Percentiles rank a stretch among this genome's conserved stretches.
These are phyloP conservation scores for Erythrophleum ivorense DNA, from an alignment of 331 rosid species.

Conservation along the genomic window DNA sequence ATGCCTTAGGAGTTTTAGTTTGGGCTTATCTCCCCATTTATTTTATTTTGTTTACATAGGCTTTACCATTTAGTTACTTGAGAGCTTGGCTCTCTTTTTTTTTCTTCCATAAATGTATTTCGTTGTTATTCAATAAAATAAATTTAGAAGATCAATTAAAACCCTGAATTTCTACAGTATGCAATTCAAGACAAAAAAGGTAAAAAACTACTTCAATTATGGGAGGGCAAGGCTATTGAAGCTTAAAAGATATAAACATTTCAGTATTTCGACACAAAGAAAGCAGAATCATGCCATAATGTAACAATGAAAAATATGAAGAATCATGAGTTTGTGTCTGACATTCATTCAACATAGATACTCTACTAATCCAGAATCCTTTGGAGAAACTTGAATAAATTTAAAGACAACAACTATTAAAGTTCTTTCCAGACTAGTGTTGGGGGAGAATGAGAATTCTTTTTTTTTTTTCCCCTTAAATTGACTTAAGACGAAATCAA, in stretches of 20 bases:
- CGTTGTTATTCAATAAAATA: too few species aligned
- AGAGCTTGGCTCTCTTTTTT: too few species aligned
- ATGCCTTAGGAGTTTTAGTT: too few species aligned
- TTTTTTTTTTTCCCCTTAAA: not conserved
- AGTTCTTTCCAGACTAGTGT: not conserved
- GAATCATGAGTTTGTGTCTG: conserved; percentile 2
- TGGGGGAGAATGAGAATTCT: not conserved
- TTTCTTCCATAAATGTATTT: too few species aligned
- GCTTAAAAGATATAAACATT: not conserved
- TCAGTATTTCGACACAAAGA: not conserved
- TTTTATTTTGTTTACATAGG: too few species aligned
- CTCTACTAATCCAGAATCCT: not conserved
- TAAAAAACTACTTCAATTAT: not conserved
- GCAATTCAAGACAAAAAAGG: not conserved
- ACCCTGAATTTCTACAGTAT: not conserved
- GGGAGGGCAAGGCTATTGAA: not conserved
- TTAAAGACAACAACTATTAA: not conserved
- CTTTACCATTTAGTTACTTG: too few species aligned
- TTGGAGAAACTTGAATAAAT: not conserved
- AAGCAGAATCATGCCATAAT: not conserved
- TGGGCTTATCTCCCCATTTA: too few species aligned
- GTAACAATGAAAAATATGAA: not conserved
- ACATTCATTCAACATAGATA: conserved; percentile 9
- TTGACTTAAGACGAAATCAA: not conserved
- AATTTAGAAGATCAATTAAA: too few species aligned